Evolutionary conservation across 495 filamentous ascomycete genomes (phyloP).

Genomic region (Xylaria curta): DNA sequence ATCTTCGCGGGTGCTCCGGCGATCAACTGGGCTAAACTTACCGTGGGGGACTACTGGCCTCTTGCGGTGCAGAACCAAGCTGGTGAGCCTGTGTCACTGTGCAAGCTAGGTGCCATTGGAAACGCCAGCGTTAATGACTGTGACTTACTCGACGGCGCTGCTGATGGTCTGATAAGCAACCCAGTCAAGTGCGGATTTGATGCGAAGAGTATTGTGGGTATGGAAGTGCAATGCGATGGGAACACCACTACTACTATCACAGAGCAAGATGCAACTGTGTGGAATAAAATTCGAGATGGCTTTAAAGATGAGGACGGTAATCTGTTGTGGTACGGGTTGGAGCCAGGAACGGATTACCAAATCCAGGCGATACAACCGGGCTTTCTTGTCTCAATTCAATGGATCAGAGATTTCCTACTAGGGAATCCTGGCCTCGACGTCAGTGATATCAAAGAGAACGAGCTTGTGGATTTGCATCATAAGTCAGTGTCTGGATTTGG

Average conservation of each 20-base stretch:
- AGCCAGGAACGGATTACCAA: conserved; percentile 36
- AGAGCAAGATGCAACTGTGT: conserved; percentile 36
- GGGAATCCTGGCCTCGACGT: conserved; percentile 34
- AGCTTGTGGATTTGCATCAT: conserved; percentile 38
- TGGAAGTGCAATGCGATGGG: conserved; percentile 36
- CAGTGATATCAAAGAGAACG: conserved; percentile 31
- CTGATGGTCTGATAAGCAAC: conserved; percentile 47
- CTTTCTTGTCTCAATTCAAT: conserved; percentile 32
- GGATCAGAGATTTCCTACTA: conserved; percentile 34
- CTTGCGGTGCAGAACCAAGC: conserved; percentile 35
- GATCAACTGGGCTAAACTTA: conserved; percentile 42
- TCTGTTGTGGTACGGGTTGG: conserved; percentile 32
- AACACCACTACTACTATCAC: conserved; percentile 32
- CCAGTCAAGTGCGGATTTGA: conserved; percentile 48
- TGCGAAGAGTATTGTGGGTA: conserved; percentile 41
- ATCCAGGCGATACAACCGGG: conserved; percentile 19
- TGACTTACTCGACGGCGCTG: conserved; percentile 48
- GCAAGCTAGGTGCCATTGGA: conserved; percentile 37
- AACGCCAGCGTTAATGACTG: conserved; percentile 41
- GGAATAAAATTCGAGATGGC: conserved; percentile 47
- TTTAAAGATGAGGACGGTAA: conserved; percentile 25
- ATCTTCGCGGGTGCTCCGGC: conserved; percentile 61
- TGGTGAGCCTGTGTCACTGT: conserved; percentile 26
- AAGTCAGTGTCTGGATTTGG: conserved; percentile 40
- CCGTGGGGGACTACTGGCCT: conserved; percentile 38